A percentile compares a stretch with the other conserved stretches of the same genome.
Evolutionary conservation across 2,329 filamentous ascomycete species (phyloP).

Genomic region (Basipetospora chlamydospora): DNA sequence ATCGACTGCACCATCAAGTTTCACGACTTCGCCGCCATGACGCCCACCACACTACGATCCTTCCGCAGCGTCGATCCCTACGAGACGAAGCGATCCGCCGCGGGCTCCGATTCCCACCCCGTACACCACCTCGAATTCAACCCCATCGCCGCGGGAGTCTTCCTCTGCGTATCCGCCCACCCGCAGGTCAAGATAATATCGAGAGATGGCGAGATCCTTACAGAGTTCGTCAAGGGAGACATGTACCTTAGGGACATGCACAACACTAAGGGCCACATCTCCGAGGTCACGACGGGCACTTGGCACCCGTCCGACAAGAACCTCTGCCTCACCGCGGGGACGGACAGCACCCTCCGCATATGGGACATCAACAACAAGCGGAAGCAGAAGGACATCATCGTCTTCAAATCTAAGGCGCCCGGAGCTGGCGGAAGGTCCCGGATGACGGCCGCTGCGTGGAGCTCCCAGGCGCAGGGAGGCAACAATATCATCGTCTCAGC

Average conservation of each 20-base stretch:
- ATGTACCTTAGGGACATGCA: slow-evolving; percentile 98
- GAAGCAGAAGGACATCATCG: slow-evolving; percentile 82
- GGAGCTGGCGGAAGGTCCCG: slow-evolving; percentile 81
- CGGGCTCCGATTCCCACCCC: slow-evolving; percentile 68
- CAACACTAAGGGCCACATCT: slow-evolving; percentile 92
- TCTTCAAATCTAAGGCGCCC: slow-evolving; percentile 84
- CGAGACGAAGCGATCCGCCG: slow-evolving; percentile 49
- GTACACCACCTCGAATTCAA: slow-evolving; percentile 82
- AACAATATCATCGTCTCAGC: slow-evolving; percentile 67
- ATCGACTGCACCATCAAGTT: slow-evolving; percentile 84
- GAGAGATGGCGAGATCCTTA: slow-evolving; percentile 72
- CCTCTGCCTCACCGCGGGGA: slow-evolving; percentile 76
- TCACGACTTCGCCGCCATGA: slow-evolving; percentile 93
- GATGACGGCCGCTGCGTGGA: slow-evolving; percentile 90
- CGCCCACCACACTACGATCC: slow-evolving; percentile 80
- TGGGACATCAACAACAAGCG: slow-evolving; percentile 93
- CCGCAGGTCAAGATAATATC: slow-evolving; percentile 82
- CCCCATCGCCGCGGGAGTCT: slow-evolving; percentile 59
- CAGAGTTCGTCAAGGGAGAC: slow-evolving; percentile 90
- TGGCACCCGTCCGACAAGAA: slow-evolving; percentile 86
- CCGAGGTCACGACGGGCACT: slow-evolving; percentile 74
- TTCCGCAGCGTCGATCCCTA: slow-evolving; percentile 89
- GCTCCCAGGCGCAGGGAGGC: slow-evolving; percentile 58
- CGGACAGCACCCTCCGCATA: slow-evolving; percentile 88
- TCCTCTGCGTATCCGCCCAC: slow-evolving; percentile 79